phyloP scores from a whole-genome alignment of 495 filamentous ascomycete species.

The Daldinia vernicosa region DNA sequence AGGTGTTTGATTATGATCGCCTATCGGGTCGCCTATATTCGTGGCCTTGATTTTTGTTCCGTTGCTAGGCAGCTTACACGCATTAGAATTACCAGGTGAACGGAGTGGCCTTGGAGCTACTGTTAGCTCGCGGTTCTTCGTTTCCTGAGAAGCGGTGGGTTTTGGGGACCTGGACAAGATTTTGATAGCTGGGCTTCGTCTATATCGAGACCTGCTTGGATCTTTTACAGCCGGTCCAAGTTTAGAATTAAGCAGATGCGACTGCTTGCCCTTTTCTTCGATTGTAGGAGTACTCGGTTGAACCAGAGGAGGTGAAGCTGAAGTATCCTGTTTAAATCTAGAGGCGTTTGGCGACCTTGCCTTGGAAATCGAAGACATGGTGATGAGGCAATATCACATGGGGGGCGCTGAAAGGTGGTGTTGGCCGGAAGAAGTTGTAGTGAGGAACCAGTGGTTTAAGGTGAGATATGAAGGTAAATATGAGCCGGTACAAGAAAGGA shows the following conservation, averaged over 20 bases:
- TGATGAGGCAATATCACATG: conserved; percentile 6
- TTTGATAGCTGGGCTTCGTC: conserved; percentile 7
- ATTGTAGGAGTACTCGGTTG: neutral
- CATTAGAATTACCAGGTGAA: neutral
- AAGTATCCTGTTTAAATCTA: neutral
- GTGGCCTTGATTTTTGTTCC: neutral
- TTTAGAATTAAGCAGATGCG: neutral
- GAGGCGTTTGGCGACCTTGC: neutral
- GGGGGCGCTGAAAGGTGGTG: neutral
- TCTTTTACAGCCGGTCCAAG: conserved; percentile 20
- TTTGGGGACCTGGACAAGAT: neutral
- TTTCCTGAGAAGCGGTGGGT: neutral
- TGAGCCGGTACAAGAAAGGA: neutral
- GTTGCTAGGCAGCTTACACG: neutral
- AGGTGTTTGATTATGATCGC: neutral
- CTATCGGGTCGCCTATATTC: neutral
- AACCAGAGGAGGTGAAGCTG: neutral
- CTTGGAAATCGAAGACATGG: conserved; percentile 11
- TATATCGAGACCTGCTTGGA: neutral
- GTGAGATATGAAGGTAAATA: neutral
- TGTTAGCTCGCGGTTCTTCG: neutral
- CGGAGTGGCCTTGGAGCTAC: neutral
- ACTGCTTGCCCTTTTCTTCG: neutral
- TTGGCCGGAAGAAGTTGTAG: neutral
- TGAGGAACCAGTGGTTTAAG: neutral